Percentiles rank a stretch among this genome's conserved stretches.
phyloP scores from a whole-genome alignment of 2,329 filamentous ascomycete genomes.

The Fusarium vanettenii region DNA sequence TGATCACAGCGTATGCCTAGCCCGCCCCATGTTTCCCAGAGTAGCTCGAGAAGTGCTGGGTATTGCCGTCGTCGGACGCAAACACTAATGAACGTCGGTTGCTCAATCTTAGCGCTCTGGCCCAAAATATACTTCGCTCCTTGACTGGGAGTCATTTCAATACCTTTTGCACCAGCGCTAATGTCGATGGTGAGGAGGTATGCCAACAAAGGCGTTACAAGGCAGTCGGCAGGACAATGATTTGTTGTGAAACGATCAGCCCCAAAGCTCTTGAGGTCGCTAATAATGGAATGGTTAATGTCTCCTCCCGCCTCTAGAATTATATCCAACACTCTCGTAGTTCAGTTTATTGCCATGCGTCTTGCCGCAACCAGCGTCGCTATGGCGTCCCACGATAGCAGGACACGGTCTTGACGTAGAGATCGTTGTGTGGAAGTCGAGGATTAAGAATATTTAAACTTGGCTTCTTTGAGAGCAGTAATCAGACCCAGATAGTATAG shows the following conservation, averaged over 20 bases:
- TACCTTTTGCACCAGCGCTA: neutral
- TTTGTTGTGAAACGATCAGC: neutral
- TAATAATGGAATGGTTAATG: neutral
- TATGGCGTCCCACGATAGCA: neutral
- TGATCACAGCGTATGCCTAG: neutral
- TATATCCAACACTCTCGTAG: neutral
- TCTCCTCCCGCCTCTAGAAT: neutral
- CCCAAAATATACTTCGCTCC: neutral
- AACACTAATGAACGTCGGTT: too few relatives aligned
- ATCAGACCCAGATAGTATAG: too few relatives aligned
- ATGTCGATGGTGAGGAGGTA: neutral
- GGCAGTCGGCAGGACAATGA: too few relatives aligned
- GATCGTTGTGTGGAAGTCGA: too few relatives aligned
- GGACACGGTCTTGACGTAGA: neutral
- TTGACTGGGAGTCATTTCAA: neutral
- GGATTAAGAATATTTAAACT: too few relatives aligned
- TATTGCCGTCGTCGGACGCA: neutral
- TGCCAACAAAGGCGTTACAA: neutral
- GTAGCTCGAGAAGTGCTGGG: neutral
- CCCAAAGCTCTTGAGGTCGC: neutral
- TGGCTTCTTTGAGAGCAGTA: too few relatives aligned
- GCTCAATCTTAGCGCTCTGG: too few relatives aligned
- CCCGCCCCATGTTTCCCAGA: neutral
- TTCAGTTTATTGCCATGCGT: neutral
- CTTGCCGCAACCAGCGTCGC: neutral